These are phyloP conservation scores for Ogataea hybrid DNA, from an alignment of 1,139 yeast species.

Conservation along the genomic window DNA sequence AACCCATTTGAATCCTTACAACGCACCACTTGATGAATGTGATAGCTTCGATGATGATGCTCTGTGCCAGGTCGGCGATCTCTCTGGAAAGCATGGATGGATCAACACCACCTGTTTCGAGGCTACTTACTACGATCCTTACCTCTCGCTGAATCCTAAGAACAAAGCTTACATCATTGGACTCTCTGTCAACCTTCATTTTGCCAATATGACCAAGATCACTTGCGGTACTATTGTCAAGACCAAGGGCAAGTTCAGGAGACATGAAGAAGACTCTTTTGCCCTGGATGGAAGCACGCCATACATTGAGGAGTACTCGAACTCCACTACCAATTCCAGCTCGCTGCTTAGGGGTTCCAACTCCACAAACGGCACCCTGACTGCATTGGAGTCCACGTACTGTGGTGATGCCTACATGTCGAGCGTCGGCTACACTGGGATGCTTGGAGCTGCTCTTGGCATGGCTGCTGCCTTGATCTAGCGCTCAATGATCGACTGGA, in stretches of 20 bases:
- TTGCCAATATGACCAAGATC: constrained; percentile 45
- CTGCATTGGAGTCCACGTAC: constrained; percentile 18
- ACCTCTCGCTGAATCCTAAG: constrained; percentile 47
- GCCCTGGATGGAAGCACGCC: constrained; percentile 10
- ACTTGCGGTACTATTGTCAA: constrained; percentile 45
- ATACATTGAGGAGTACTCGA: constrained; percentile 1
- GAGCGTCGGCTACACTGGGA: constrained; percentile 13
- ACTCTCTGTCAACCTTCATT: constrained; percentile 51
- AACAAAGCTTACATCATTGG: constrained; percentile 51
- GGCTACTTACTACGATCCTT: constrained; percentile 50
- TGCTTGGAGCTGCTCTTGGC: constrained; percentile 20
- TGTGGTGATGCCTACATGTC: constrained; percentile 20
- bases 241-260: constrained; percentile 21
- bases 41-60: constrained; percentile 45
- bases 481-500: not conserved
- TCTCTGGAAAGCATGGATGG: constrained; percentile 61
- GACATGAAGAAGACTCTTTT: constrained; percentile 14
- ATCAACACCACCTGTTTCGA: constrained; percentile 59
- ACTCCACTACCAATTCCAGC: constrained; percentile 4
- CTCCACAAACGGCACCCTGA: constrained; percentile 16
- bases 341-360: constrained; percentile 4
- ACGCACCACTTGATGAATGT: constrained; percentile 33
- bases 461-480: constrained; percentile 23
- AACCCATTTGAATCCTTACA: constrained; percentile 52
- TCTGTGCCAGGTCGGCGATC: constrained; percentile 57